Conservation (phyloP, 164 flowering plant species). For the Chimonanthus praecox region DNA sequence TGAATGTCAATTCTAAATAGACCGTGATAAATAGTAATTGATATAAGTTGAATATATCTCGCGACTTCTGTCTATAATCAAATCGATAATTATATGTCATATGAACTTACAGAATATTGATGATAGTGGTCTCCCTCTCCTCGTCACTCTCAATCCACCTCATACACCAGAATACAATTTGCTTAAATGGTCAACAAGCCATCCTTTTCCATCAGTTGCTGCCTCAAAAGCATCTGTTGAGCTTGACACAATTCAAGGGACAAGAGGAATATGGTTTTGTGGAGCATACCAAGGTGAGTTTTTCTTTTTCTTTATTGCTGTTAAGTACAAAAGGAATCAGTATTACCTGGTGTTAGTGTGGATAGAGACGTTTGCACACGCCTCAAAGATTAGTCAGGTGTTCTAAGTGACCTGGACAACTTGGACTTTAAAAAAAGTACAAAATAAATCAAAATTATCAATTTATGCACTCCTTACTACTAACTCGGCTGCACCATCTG, state of each 20-base stretch:
- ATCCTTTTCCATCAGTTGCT: slow-evolving; percentile 88
- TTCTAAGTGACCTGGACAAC: no score
- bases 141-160: slow-evolving; percentile 82
- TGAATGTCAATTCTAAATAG: no score
- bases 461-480: neutral
- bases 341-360: no score
- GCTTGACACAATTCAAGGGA: slow-evolving; percentile 72
- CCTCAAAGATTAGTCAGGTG: no score
- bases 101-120: slow-evolving; percentile 55
- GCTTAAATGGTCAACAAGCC: slow-evolving; percentile 81
- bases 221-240: slow-evolving; percentile 73
- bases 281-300: slow-evolving; percentile 90
- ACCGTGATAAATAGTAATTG: no score
- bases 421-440: no score
- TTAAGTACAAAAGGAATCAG: neutral
- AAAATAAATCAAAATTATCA: neutral
- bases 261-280: slow-evolving; percentile 87
- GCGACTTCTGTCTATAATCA: neutral
- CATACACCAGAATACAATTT: slow-evolving; percentile 47
- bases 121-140: slow-evolving; percentile 50
- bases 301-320: neutral
- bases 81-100: neutral
- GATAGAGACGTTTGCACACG: no score
- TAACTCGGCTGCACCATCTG: slow-evolving; percentile 6
- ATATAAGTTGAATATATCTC: no score